Evolutionary conservation across 1,284 basidiomycete genomes (phyloP).

Genomic region (Boletus calvinii): DNA sequence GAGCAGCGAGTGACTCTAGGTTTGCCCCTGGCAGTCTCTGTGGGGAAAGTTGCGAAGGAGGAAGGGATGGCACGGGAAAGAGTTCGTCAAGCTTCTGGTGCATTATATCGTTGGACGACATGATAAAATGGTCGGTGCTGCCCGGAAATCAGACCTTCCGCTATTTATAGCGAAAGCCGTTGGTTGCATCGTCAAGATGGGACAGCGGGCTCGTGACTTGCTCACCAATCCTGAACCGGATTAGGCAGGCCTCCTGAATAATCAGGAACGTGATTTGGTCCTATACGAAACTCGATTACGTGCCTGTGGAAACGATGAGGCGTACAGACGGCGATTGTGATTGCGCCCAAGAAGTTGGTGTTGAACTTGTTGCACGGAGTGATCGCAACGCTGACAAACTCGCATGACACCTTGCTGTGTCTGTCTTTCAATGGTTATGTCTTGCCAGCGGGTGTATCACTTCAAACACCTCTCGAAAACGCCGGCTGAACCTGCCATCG

Average conservation of each 20-base stretch:
- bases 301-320: background rate
- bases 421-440: too few relatives aligned
- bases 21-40: slow-evolving; percentile 28
- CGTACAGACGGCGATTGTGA: background rate
- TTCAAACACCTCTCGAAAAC: too few relatives aligned
- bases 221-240: too few relatives aligned
- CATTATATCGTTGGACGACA: slow-evolving; percentile 12
- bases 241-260: too few relatives aligned
- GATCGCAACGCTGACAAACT: background rate
- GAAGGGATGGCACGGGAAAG: slow-evolving; percentile 27
- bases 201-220: too few relatives aligned
- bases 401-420: background rate
- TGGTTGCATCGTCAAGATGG: too few relatives aligned
- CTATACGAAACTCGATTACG: too few relatives aligned
- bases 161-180: background rate
- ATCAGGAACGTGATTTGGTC: too few relatives aligned
- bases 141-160: background rate
- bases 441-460: too few relatives aligned
- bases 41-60: slow-evolving; percentile 27
- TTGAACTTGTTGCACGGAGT: too few relatives aligned
- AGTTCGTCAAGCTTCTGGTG: slow-evolving; percentile 17
- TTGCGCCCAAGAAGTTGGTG: too few relatives aligned
- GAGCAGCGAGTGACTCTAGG: slow-evolving; percentile 20
- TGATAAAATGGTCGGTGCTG: background rate
- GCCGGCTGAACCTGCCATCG: too few relatives aligned